Conservation (phyloP, 2,329 filamentous ascomycete species). For the Lasiodiplodia gonubiensis region DNA sequence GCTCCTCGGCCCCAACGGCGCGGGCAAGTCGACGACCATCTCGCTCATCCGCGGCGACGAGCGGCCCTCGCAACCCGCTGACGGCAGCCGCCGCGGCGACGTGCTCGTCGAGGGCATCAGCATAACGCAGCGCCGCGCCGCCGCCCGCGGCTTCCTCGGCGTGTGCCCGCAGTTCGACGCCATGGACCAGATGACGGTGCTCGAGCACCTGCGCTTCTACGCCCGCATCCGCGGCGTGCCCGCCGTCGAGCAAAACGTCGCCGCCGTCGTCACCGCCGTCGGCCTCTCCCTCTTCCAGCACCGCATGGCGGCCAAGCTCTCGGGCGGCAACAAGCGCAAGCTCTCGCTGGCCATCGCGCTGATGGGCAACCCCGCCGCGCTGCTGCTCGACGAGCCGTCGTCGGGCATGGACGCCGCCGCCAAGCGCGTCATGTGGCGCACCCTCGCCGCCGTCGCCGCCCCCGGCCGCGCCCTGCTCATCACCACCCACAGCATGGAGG, state of each 20-base stretch:
- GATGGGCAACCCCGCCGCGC: conserved; percentile 87
- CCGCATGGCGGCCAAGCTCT: conserved; percentile 79
- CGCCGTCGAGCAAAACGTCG: conserved; percentile 77
- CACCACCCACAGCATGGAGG: conserved; percentile 95
- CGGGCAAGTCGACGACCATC: conserved; percentile 90
- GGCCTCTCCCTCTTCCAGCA: conserved; percentile 73
- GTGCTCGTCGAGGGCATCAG: conserved; percentile 80
- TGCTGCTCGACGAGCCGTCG: conserved; percentile 87
- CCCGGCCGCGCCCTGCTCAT: conserved; percentile 80
- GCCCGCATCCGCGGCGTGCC: conserved; percentile 80
- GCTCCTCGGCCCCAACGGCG: conserved; percentile 86
- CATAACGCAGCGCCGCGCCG: conserved; percentile 72
- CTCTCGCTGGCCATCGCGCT: conserved; percentile 86
- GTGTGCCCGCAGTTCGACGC: conserved; percentile 81
- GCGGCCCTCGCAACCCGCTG: conserved; percentile 61
- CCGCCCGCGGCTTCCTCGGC: conserved; percentile 78
- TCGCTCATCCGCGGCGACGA: conserved; percentile 89
- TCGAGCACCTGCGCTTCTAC: conserved; percentile 87
- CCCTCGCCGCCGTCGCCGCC: conserved; percentile 68
- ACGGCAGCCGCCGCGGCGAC: conserved; percentile 66
- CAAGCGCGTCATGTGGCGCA: conserved; percentile 93
- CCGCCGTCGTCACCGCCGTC: conserved; percentile 78
- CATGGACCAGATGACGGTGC: conserved; percentile 87
- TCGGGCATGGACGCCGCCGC: conserved; percentile 89
- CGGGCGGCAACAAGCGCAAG: conserved; percentile 94